phyloP scores from a whole-genome alignment of 192 early-diverging fungal species.

The Coemansia sp. region DNA sequence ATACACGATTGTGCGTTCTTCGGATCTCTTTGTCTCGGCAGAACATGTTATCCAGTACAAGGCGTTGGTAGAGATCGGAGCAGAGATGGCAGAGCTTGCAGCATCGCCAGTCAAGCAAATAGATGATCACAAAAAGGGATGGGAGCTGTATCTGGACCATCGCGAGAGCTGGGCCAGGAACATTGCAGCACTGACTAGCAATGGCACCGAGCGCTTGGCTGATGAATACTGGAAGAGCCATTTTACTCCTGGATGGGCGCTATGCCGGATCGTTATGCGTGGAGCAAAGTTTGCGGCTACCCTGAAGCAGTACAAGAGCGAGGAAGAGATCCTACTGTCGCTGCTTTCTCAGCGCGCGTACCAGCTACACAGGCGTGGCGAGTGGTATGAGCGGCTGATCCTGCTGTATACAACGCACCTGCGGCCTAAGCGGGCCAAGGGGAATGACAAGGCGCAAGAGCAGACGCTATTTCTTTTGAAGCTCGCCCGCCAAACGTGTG shows the following conservation, averaged over 20 bases:
- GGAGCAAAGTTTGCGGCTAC: constrained; percentile 56
- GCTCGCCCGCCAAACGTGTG: constrained; percentile 53
- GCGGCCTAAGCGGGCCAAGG: constrained; percentile 27
- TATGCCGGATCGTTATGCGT: constrained; percentile 60
- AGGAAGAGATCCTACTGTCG: constrained; percentile 57
- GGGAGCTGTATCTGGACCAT: constrained; percentile 30
- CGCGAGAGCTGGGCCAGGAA: constrained; percentile 20
- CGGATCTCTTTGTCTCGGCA: constrained; percentile 36
- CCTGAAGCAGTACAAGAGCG: constrained; percentile 58
- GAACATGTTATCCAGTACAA: constrained; percentile 44
- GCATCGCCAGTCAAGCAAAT: constrained; percentile 21
- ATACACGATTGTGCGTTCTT: constrained; percentile 34
- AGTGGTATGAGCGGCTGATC: constrained; percentile 68
- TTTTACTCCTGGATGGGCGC: constrained; percentile 59
- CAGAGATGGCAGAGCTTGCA: constrained; percentile 32
- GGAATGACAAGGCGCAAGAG: constrained; percentile 25
- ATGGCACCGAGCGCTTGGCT: constrained; percentile 7
- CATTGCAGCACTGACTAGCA: constrained; percentile 13
- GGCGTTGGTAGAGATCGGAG: constrained; percentile 21
- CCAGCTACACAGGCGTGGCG: constrained; percentile 57
- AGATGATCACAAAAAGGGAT: constrained; percentile 38
- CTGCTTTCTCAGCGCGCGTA: constrained; percentile 62
- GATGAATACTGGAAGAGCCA: constrained; percentile 47
- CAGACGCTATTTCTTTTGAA: constrained; percentile 20
- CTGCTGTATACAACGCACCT: constrained; percentile 62